Conservation (phyloP, 2,329 filamentous ascomycete genomes). For the Hypocrella siamensis region DNA sequence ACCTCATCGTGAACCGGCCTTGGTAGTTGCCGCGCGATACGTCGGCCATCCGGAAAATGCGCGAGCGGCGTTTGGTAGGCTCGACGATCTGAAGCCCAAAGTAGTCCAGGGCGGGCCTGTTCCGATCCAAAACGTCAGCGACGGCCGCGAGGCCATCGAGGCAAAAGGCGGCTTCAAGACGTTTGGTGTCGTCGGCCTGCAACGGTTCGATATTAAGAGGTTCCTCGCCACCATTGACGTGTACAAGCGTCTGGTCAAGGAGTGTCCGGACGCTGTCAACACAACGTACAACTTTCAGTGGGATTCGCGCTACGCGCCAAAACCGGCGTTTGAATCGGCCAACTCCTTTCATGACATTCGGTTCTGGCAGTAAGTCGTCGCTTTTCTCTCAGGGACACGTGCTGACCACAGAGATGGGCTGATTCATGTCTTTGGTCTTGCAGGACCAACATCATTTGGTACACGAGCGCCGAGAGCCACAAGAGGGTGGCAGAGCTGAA, state of each 20-base stretch:
- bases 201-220: not conserved
- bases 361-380: not conserved
- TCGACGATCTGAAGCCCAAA: not conserved
- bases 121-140: not conserved
- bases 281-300: not conserved
- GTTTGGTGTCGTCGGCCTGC: not conserved
- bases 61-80: not conserved
- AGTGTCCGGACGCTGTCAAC: not conserved
- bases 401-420: not conserved
- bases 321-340: not conserved
- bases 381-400: not conserved
- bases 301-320: not conserved
- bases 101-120: not conserved
- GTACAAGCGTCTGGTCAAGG: not conserved
- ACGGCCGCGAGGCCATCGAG: not conserved
- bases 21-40: not conserved
- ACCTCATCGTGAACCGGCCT: not conserved
- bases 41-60: not conserved
- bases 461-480: not conserved
- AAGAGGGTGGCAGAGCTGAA: not conserved
- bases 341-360: not conserved
- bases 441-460: not conserved
- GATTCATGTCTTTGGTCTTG: not conserved
- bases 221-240: not conserved
- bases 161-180: not conserved